phyloP scores from a whole-genome alignment of 1,284 basidiomycete genomes.

The Ustilago nuda region DNA sequence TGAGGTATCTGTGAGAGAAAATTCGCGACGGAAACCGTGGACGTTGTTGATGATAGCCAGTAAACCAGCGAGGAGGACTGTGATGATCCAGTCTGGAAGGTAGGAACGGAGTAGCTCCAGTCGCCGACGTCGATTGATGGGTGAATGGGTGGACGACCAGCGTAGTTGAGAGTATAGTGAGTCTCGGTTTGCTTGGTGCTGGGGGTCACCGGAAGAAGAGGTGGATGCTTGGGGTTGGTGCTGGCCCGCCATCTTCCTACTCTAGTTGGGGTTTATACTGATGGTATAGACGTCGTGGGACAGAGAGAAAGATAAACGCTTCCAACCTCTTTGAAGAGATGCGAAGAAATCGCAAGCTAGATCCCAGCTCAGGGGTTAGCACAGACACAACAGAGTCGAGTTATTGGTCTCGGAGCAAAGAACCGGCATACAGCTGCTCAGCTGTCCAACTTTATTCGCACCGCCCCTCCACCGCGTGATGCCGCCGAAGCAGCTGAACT shows the following conservation, averaged over 20 bases:
- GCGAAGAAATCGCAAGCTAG: background rate
- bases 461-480: background rate
- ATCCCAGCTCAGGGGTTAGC: background rate
- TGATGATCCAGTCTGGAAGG: constrained; percentile 64
- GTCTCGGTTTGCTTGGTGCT: constrained; percentile 14
- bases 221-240: background rate
- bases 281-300: background rate
- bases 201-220: background rate
- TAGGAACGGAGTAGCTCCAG: constrained; percentile 42
- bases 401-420: background rate
- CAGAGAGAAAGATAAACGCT: background rate
- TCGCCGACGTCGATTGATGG: constrained; percentile 26
- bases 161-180: constrained; percentile 45
- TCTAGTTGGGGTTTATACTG: background rate
- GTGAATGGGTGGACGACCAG: constrained; percentile 27
- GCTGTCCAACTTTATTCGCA: constrained; percentile 1
- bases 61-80: constrained; percentile 71
- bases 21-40: constrained; percentile 80
- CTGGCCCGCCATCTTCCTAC: background rate
- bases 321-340: background rate
- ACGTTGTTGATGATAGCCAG: constrained; percentile 78
- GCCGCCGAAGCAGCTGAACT: background rate
- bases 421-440: background rate
- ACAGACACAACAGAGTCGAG: background rate
- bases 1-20: constrained; percentile 72